phyloP scores from a whole-genome alignment of 108 stramenopile species.

The Cyclotella kingstonii region DNA sequence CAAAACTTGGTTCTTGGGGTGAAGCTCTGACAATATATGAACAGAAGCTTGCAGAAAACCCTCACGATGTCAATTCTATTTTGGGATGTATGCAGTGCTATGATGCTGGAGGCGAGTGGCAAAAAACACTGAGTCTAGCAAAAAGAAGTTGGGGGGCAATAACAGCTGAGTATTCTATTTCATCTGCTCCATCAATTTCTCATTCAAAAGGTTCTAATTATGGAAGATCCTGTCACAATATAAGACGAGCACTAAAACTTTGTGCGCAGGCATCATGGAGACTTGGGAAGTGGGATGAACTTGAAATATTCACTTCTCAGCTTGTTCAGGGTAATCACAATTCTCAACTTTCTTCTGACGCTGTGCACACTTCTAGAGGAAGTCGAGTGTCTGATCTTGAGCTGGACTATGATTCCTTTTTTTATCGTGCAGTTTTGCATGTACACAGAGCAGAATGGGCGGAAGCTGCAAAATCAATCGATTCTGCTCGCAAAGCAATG shows the following conservation, averaged over 20 bases:
- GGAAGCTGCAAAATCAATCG: slow-evolving; percentile 73
- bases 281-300: slow-evolving; percentile 89
- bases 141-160: slow-evolving; percentile 65
- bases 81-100: slow-evolving; percentile 95
- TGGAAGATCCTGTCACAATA: slow-evolving; percentile 25
- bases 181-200: neutral
- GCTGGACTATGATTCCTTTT: slow-evolving; percentile 89
- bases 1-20: slow-evolving; percentile 95
- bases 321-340: slow-evolving; percentile 33
- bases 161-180: slow-evolving; percentile 23
- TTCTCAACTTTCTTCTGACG: slow-evolving; percentile 23
- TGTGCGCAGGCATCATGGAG: slow-evolving; percentile 93
- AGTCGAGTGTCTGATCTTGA: slow-evolving; percentile 33
- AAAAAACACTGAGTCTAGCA: slow-evolving; percentile 80
- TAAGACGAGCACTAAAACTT: slow-evolving; percentile 75
- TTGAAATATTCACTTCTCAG: slow-evolving; percentile 78
- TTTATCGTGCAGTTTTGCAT: slow-evolving; percentile 90
- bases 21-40: slow-evolving; percentile 88
- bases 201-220: slow-evolving; percentile 15
- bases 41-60: slow-evolving; percentile 71
- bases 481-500: slow-evolving; percentile 83
- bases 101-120: slow-evolving; percentile 94
- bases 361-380: slow-evolving; percentile 26
- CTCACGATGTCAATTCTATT: slow-evolving; percentile 78
- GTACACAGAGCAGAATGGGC: slow-evolving; percentile 84